Evolutionary conservation across 2,329 filamentous ascomycete genomes (phyloP).

Genomic region (Epichloe uncinata): DNA sequence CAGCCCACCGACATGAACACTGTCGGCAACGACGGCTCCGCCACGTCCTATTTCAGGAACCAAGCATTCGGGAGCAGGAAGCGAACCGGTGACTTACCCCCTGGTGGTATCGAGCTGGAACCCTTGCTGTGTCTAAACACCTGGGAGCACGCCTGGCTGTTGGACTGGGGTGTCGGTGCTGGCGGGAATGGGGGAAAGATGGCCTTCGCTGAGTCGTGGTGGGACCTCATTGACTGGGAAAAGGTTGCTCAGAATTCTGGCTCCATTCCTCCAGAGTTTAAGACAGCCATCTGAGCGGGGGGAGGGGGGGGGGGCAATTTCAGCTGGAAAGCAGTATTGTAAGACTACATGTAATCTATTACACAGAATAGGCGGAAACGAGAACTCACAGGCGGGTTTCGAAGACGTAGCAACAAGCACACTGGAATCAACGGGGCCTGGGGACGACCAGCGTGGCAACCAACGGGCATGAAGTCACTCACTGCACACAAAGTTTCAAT

Average conservation of each 20-base stretch:
- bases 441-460: too few relatives aligned
- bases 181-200: conserved; percentile 58
- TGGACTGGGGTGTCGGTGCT: conserved; percentile 54
- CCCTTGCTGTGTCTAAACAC: conserved; percentile 87
- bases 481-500: not conserved
- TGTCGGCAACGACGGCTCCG: conserved; percentile 26
- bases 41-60: conserved; percentile 26
- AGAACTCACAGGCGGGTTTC: not conserved
- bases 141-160: conserved; percentile 89
- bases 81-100: conserved; percentile 33
- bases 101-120: conserved; percentile 54
- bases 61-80: conserved; percentile 18
- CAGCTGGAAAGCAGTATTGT: conserved; percentile 4
- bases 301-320: too few relatives aligned
- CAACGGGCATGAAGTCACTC: not conserved
- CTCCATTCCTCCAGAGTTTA: conserved; percentile 22
- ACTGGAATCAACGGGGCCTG: not conserved
- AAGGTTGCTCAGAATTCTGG: conserved; percentile 40
- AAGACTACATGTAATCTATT: conserved; percentile 1
- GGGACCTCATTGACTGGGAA: conserved; percentile 77
- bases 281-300: conserved; percentile 9
- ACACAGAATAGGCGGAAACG: not conserved
- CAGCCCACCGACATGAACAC: conserved; percentile 60
- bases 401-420: not conserved
- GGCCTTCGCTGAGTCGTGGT: conserved; percentile 68